Conservation (phyloP, 2,329 filamentous ascomycete species). For the Trichophyton schoenleinii region DNA sequence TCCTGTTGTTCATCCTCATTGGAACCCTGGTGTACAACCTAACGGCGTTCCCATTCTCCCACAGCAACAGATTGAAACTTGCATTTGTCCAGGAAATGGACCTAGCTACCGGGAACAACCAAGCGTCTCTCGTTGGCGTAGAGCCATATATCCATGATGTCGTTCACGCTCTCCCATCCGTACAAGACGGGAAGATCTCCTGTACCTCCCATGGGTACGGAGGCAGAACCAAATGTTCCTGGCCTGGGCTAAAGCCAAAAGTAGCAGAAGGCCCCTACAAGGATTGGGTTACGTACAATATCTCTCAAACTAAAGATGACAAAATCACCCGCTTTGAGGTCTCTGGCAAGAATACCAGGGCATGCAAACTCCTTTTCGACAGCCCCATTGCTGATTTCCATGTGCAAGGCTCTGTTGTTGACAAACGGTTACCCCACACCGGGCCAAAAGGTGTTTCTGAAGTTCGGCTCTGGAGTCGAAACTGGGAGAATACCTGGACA, state of each 20-base stretch:
- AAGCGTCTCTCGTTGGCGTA: slow-evolving; percentile 56
- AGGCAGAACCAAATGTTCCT: slow-evolving; percentile 51
- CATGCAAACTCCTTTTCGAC: slow-evolving; percentile 63
- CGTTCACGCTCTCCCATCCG: slow-evolving; percentile 57
- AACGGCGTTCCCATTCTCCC: slow-evolving; percentile 74
- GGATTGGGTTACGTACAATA: slow-evolving; percentile 57
- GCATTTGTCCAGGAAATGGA: slow-evolving; percentile 76
- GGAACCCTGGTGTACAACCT: slow-evolving; percentile 78
- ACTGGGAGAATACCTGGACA: slow-evolving; percentile 64
- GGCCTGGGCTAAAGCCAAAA: slow-evolving; percentile 54
- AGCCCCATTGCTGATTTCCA: slow-evolving; percentile 52
- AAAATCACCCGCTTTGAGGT: slow-evolving; percentile 50
- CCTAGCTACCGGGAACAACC: slow-evolving; percentile 58
- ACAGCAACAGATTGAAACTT: slow-evolving; percentile 66
- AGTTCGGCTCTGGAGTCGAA: slow-evolving; percentile 69
- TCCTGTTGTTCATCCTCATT: slow-evolving; percentile 59
- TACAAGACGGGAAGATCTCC: slow-evolving; percentile 47
- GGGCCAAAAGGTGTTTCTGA: slow-evolving; percentile 52
- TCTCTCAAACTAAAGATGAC: slow-evolving; percentile 35
- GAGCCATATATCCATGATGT: slow-evolving; percentile 55
- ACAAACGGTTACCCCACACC: slow-evolving; percentile 51
- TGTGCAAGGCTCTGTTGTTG: slow-evolving; percentile 48
- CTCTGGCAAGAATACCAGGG: slow-evolving; percentile 60
- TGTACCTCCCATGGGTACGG: slow-evolving; percentile 37
- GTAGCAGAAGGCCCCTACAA: slow-evolving; percentile 42